Percentiles rank a stretch among this genome's conserved stretches.
These are phyloP conservation scores for Cyclotella cryptica DNA, from an alignment of 108 stramenopile genomes.

Conservation along the genomic window DNA sequence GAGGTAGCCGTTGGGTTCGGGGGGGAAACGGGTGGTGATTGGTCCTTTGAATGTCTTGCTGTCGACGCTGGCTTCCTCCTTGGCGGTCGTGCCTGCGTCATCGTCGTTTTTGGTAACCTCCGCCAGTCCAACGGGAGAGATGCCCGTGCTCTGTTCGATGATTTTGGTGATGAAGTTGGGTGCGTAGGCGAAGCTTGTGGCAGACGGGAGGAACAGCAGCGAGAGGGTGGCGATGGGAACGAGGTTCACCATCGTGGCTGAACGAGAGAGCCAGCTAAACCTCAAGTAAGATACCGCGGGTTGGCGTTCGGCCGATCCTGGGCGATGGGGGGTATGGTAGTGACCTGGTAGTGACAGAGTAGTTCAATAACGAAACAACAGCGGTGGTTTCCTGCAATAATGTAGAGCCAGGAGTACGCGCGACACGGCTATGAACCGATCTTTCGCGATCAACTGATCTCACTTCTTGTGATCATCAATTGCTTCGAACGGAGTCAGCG, in stretches of 20 bases:
- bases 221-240: neutral
- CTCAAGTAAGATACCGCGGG: too few species aligned
- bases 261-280: neutral
- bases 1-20: conserved; percentile 98
- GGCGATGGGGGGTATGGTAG: too few species aligned
- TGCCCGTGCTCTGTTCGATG: conserved; percentile 71
- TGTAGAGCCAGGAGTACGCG: too few species aligned
- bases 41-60: conserved; percentile 25
- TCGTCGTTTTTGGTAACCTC: conserved; percentile 21
- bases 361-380: too few species aligned
- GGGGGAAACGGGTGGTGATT: conserved; percentile 95
- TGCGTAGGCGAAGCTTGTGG: conserved; percentile 77
- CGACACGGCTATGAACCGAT: too few species aligned
- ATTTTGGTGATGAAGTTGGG: conserved; percentile 92
- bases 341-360: too few species aligned
- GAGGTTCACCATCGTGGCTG: neutral
- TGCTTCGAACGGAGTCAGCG: too few species aligned
- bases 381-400: too few species aligned
- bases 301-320: too few species aligned
- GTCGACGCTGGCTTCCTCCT: conserved; percentile 5
- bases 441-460: too few species aligned
- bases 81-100: neutral
- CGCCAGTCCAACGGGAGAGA: conserved; percentile 60
- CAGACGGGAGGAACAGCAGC: neutral
- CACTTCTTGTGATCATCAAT: too few species aligned